These are phyloP conservation scores for Nasturtium officinale DNA, from an alignment of 345 rosid genomes.

Conservation along the genomic window DNA sequence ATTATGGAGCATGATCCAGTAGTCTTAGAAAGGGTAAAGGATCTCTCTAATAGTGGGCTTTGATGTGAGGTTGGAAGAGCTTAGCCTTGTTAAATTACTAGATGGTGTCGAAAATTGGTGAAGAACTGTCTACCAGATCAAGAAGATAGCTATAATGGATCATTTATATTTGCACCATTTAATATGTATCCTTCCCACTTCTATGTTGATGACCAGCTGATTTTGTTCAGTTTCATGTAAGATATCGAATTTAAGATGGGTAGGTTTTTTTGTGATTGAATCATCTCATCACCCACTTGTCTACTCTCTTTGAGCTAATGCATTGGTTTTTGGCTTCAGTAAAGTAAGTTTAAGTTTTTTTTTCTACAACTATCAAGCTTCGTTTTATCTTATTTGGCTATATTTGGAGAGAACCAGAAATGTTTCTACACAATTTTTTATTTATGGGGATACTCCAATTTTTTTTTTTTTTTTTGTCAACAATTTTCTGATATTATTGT, in stretches of 20 bases:
- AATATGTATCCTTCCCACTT: too few relatives aligned
- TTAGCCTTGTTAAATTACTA: neutral
- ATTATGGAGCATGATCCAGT: slow-evolving; percentile 11
- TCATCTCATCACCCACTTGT: neutral
- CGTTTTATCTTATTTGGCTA: neutral
- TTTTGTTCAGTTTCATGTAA: too few relatives aligned
- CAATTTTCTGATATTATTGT: too few relatives aligned
- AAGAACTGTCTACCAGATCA: too few relatives aligned
- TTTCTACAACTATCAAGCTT: neutral
- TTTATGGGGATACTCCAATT: neutral
- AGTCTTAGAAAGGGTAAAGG: too few relatives aligned
- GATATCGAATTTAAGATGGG: too few relatives aligned
- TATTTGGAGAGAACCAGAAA: neutral
- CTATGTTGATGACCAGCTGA: too few relatives aligned
- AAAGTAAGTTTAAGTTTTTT: neutral
- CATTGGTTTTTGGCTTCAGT: neutral
- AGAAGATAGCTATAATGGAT: too few relatives aligned
- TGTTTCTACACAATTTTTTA: neutral
- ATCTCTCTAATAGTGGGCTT: neutral
- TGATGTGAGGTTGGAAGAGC: slow-evolving; percentile 4
- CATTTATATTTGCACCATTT: too few relatives aligned
- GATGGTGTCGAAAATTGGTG: neutral
- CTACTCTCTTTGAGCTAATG: neutral
- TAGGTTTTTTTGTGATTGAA: too few relatives aligned
- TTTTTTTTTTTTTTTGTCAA: neutral